Evolutionary conservation across 768 basidiomycete genomes (phyloP), one percentile per base, ranked within the genome.

Genomic region (Amanita pseudoporphyria): DNA sequence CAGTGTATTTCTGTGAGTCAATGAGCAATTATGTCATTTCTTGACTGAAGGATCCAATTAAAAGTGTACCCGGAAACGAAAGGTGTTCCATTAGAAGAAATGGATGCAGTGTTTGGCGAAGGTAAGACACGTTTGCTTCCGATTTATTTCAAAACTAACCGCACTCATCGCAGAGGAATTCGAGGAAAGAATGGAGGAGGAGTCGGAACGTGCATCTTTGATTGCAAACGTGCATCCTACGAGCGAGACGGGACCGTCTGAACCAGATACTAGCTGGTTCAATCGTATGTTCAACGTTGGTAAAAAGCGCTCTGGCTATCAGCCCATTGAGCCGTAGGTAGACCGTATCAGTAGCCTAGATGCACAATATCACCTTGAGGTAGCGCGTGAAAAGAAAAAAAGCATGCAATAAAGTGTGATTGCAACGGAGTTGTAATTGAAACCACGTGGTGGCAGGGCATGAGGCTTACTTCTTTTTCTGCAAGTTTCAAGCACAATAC

Each of bases 31-130:
- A 10, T 30, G 19, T 21, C 12, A 12, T 16, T 3, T 5, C 13
- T 18, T 42, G 32, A n/a, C 31, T 44, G 53, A 16, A 47, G 42
- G 46, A 5, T 35, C 32, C 39, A 18, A 5, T 35, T 32, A 40
- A 18, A 52, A 89, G 87, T 88, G 56, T 88, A 89, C 60, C 89
- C 88, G 1, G 87, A 91, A 64, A 90, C 88, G 10, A 91, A 79
- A 67, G 87, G 89, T 1, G 79, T 91, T 5, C 84, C 89, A 1
- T 67, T 93, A 47, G 91, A 94, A 67, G 89, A 93, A 62, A 89
- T 94, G 82, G 91, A 93, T 59, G 79, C 76, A 21, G 81, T 92
- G 14, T 94, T 94, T 64, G 85, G 89, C 39, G 89, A 93, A 81
- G 86, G 85, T 82, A 50, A 40, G 36, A 26, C 9, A 24, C 1